Conservation (phyloP, 1,139 yeast species). For the Candida albicans region DNA sequence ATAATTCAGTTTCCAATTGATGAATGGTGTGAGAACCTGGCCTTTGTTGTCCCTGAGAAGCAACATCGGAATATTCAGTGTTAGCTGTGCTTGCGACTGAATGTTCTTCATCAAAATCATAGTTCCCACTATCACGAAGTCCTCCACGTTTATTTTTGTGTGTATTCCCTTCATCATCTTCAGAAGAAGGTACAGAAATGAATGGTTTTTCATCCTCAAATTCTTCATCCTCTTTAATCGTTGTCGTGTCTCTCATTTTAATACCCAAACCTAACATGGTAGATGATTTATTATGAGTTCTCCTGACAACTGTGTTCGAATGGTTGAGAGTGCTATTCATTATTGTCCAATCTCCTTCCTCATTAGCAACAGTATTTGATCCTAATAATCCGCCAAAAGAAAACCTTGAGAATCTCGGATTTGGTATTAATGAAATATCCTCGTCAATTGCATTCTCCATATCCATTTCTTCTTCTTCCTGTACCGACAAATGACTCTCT, state of each 20-base stretch:
- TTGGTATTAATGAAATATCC: slow-evolving; percentile 32
- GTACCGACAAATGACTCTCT: neutral
- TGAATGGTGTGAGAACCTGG: slow-evolving; percentile 1
- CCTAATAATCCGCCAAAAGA: slow-evolving; percentile 43
- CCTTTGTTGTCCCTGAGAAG: slow-evolving; percentile 8
- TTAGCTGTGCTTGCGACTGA: slow-evolving; percentile 27
- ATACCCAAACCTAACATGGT: slow-evolving; percentile 36
- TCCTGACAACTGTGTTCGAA: slow-evolving; percentile 35
- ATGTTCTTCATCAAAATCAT: slow-evolving; percentile 21
- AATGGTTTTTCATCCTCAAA: slow-evolving; percentile 7
- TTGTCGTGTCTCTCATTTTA: slow-evolving; percentile 14
- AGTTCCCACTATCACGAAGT: slow-evolving; percentile 19
- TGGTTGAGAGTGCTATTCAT: slow-evolving; percentile 22
- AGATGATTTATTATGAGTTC: slow-evolving; percentile 12
- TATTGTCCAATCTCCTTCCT: slow-evolving; percentile 31
- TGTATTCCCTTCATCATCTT: slow-evolving; percentile 21
- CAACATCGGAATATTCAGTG: slow-evolving; percentile 16
- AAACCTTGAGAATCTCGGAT: slow-evolving; percentile 46
- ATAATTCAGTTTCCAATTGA: slow-evolving; percentile 25
- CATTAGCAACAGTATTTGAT: slow-evolving; percentile 22
- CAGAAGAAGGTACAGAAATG: slow-evolving; percentile 6
- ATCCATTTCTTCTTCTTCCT: slow-evolving; percentile 6
- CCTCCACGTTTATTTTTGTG: slow-evolving; percentile 16
- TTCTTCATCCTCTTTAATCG: slow-evolving; percentile 13
- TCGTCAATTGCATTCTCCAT: slow-evolving; percentile 5